Percentiles rank a stretch among this genome's conserved stretches.
Evolutionary conservation across 106 monocot species (phyloP).

Genomic region (Phalaenopsis aphrodite): DNA sequence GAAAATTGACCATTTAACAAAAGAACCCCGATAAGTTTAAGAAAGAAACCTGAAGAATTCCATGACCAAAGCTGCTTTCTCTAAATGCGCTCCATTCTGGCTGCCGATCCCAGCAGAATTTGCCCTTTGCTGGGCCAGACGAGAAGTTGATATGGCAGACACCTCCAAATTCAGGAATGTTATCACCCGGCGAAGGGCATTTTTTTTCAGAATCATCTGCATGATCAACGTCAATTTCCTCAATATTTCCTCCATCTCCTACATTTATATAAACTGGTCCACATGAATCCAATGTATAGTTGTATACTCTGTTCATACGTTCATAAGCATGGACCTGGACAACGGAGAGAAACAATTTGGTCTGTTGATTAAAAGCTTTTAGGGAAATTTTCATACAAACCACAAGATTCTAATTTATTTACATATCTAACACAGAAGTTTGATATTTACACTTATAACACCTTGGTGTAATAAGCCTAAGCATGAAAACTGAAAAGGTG

Average conservation of each 20-base stretch:
- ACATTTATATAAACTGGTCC: constrained; percentile 82
- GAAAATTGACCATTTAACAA: background rate
- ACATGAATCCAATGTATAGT: constrained; percentile 69
- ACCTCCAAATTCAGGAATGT: constrained; percentile 64
- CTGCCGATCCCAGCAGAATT: constrained; percentile 72
- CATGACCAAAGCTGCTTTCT: constrained; percentile 95
- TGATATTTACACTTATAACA: too few relatives aligned
- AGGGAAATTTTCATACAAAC: background rate
- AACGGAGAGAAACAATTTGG: background rate
- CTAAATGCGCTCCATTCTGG: constrained; percentile 92
- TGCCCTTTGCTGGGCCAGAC: constrained; percentile 70
- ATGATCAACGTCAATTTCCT: constrained; percentile 59
- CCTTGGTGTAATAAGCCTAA: too few relatives aligned
- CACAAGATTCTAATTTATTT: too few relatives aligned
- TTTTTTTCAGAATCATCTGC: constrained; percentile 82
- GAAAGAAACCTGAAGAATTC: constrained; percentile 68
- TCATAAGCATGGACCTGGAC: constrained; percentile 88
- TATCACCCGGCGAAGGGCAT: constrained; percentile 61
- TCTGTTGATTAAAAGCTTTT: too few relatives aligned
- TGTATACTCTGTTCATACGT: constrained; percentile 75
- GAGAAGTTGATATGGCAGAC: constrained; percentile 77
- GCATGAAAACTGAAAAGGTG: too few relatives aligned
- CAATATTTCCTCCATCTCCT: constrained; percentile 93
- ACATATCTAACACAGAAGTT: too few relatives aligned
- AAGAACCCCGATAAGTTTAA: background rate